These are phyloP conservation scores for Eucalyptus marginata DNA, from an alignment of 345 rosid species.

Conservation along the genomic window DNA sequence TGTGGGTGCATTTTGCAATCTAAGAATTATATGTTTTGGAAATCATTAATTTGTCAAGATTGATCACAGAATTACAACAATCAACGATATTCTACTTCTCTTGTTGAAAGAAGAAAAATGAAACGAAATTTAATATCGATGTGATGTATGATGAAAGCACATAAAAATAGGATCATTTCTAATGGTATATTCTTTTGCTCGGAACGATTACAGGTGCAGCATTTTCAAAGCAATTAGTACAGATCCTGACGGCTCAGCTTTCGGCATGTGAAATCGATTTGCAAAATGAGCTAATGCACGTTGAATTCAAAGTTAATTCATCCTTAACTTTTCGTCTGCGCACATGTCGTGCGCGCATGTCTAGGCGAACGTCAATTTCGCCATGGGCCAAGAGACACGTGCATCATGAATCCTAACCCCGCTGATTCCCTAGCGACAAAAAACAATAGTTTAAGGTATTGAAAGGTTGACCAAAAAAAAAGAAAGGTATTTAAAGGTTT, in stretches of 20 bases:
- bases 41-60: not conserved
- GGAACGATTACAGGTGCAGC: not conserved
- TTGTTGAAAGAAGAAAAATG: not conserved
- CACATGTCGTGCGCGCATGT: not conserved
- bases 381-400: not conserved
- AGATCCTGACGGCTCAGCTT: not conserved
- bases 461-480: not conserved
- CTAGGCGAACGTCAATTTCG: not conserved
- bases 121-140: not conserved
- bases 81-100: not conserved
- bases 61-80: accelerated
- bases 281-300: not conserved
- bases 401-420: not conserved
- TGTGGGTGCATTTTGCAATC: not conserved
- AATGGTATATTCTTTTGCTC: not conserved
- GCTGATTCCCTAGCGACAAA: not conserved
- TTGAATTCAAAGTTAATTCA: not conserved
- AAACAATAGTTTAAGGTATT: not conserved
- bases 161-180: not conserved
- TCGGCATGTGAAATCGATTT: not conserved
- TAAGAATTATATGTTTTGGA: not conserved
- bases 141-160: not conserved
- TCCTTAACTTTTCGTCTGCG: not conserved
- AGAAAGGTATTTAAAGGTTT: not conserved
- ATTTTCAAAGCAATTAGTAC: not conserved